phyloP scores from a whole-genome alignment of 2,329 filamentous ascomycete species.

The Arthrobotrys pseudoclavata region DNA sequence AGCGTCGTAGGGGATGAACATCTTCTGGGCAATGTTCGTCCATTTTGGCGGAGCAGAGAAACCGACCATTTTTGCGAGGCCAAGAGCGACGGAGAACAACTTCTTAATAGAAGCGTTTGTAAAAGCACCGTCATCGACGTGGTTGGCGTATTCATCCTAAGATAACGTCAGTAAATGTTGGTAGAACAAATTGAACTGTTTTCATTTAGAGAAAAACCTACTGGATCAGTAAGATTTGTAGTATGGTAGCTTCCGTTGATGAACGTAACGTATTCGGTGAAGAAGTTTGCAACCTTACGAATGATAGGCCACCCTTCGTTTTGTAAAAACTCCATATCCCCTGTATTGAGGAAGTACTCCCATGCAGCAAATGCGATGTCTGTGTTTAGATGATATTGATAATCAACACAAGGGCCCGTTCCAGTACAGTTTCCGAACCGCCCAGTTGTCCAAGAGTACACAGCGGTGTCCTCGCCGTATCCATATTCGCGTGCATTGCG shows the following conservation, averaged over 20 bases:
- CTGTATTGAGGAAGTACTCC: slow-evolving; percentile 74
- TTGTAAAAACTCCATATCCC: slow-evolving; percentile 72
- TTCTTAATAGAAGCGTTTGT: slow-evolving; percentile 70
- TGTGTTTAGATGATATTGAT: slow-evolving; percentile 79
- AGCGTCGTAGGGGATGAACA: slow-evolving; percentile 71
- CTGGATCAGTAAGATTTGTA: slow-evolving; percentile 80
- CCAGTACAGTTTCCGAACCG: slow-evolving; percentile 78
- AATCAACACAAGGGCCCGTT: slow-evolving; percentile 76
- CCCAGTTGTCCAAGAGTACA: slow-evolving; percentile 78
- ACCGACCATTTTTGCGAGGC: slow-evolving; percentile 72
- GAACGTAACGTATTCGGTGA: slow-evolving; percentile 65
- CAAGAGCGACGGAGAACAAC: slow-evolving; percentile 71
- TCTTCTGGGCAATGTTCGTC: slow-evolving; percentile 71
- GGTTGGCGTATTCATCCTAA: slow-evolving; percentile 77
- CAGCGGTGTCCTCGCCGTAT: slow-evolving; percentile 66
- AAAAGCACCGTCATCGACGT: slow-evolving; percentile 77
- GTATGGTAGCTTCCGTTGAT: slow-evolving; percentile 72
- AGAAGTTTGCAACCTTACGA: slow-evolving; percentile 63
- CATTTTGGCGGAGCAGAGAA: slow-evolving; percentile 72
- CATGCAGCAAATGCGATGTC: slow-evolving; percentile 76
- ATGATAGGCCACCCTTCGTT: slow-evolving; percentile 65
- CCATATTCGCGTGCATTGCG: slow-evolving; percentile 74
- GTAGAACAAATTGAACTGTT: neutral
- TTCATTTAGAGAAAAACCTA: slow-evolving; percentile 65
- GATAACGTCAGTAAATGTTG: slow-evolving; percentile 6